Base-by-base conservation (phyloP, 768 basidiomycete species). In the Daedalea quercina region DNA sequence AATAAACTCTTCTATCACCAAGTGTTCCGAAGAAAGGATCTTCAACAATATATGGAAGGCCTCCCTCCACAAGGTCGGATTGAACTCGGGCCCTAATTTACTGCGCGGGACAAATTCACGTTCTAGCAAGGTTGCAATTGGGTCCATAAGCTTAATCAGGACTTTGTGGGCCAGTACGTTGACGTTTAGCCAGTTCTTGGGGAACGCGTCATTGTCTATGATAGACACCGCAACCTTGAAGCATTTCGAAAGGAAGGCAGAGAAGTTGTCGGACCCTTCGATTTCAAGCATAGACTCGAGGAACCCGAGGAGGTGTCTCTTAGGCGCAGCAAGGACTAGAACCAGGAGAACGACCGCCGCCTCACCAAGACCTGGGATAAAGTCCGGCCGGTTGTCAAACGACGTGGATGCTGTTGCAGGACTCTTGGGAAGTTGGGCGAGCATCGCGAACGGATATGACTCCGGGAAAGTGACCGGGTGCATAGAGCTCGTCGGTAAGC, bases 1-100 rank as follows among this genome's bases (percentile, higher is more conserved):
- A 62, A 85, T 91, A 57, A 94, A 94, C 56, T 97, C 92, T 66
- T 98, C 95, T 45, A 97, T 93, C 15, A 91, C 84, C 17, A 97
- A 77, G 53, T 94, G 91, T 44, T 94, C 90, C 3, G 92, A 95
- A 3, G 91, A 87, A 25, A 95, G 73, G 31, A 96, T 74, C 55
- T 85, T 87, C 58, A 97, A 76, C 9, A 96, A 73, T 77, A 94
- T 87, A 49, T 79, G 75, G 59, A 97, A 82, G 40, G 80, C 83
- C 43, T 88, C 86, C 49, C 73, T 79, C 95, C 95, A 98, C 15
- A 97, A 71, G 9, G 72, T 73, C 1, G 80, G 67, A 63, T 94
- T 83, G 67, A 97, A 94, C 41, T 79, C 74, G 15, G 76, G 75
- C 42, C 81, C 77, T 9, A 75, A 70, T n/a, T 81, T 70, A 40